Percentiles rank a stretch among this genome's conserved stretches.
These are phyloP conservation scores for Drosera capensis DNA, from an alignment of 148 eudicot species.

Conservation along the genomic window DNA sequence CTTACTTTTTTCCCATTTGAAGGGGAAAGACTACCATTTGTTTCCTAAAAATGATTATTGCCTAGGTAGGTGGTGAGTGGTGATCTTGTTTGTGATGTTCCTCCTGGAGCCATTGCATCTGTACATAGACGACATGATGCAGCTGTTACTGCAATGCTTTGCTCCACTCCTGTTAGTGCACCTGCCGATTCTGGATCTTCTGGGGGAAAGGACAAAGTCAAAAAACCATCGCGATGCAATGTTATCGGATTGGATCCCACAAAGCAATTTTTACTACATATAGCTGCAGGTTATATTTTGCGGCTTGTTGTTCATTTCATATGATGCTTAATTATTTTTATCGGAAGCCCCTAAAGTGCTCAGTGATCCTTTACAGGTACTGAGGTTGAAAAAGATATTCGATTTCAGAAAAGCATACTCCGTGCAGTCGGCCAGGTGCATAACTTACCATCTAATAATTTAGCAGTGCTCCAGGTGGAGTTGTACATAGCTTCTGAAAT, in stretches of 20 bases:
- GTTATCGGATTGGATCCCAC: slow-evolving; percentile 77
- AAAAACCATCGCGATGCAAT: slow-evolving; percentile 69
- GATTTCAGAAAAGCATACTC: slow-evolving; percentile 77
- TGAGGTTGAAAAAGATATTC: slow-evolving; percentile 69
- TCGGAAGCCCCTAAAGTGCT: slow-evolving; percentile 1
- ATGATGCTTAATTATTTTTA: slow-evolving; percentile 1
- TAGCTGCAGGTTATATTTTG: slow-evolving; percentile 59
- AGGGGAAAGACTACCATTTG: too few species aligned
- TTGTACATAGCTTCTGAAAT: too few species aligned
- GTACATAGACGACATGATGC: slow-evolving; percentile 96
- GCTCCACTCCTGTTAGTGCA: slow-evolving; percentile 79
- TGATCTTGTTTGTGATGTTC: slow-evolving; percentile 86
- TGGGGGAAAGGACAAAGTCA: slow-evolving; percentile 82
- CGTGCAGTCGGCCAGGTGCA: slow-evolving; percentile 86
- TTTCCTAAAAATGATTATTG: neutral
- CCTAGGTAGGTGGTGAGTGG: slow-evolving; percentile 79
- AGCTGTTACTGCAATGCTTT: slow-evolving; percentile 79
- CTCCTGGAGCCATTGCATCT: slow-evolving; percentile 95
- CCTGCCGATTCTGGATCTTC: slow-evolving; percentile 69
- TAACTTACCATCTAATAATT: neutral
- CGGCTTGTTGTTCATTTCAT: slow-evolving; percentile 2
- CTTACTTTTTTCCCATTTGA: too few species aligned
- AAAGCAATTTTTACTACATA: slow-evolving; percentile 68
- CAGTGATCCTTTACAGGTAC: slow-evolving; percentile 33
- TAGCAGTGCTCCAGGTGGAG: too few species aligned